These are phyloP conservation scores for Trypanosoma vivax DNA, from an alignment of 208 protist species.

Conservation along the genomic window DNA sequence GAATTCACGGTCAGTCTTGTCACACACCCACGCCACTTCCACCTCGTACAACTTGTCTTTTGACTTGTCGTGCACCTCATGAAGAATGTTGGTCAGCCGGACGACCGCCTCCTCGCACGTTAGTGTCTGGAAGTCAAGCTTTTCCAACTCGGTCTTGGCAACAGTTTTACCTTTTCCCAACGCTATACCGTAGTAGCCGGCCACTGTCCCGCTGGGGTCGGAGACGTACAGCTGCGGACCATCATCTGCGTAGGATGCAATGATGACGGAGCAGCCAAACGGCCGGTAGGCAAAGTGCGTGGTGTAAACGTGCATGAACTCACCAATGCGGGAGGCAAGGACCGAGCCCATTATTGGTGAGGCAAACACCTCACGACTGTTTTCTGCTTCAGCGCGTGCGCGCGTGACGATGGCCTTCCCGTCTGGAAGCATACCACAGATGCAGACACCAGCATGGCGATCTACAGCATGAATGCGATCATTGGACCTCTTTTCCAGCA, in stretches of 20 bases:
- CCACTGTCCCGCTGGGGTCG: slow-evolving; percentile 95
- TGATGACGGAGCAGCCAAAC: slow-evolving; percentile 94
- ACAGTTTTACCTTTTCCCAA: slow-evolving; percentile 97
- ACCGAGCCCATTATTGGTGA: slow-evolving; percentile 90
- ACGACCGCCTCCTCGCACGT: slow-evolving; percentile 93
- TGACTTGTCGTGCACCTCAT: slow-evolving; percentile 73
- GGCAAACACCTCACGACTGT: slow-evolving; percentile 91
- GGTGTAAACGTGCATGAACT: slow-evolving; percentile 94
- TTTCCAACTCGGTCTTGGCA: slow-evolving; percentile 98
- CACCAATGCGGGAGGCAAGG: slow-evolving; percentile 83
- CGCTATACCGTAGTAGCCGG: slow-evolving; percentile 93
- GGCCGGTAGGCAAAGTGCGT: slow-evolving; percentile 93
- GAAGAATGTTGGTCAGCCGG: slow-evolving; percentile 92
- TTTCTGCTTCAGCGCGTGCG: slow-evolving; percentile 89
- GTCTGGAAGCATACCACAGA: slow-evolving; percentile 95
- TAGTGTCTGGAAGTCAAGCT: slow-evolving; percentile 92
- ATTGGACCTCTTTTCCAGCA: slow-evolving; percentile 94
- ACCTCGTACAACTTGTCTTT: slow-evolving; percentile 97
- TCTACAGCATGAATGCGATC: slow-evolving; percentile 94
- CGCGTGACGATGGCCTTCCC: slow-evolving; percentile 92
- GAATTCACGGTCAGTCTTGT: slow-evolving; percentile 80
- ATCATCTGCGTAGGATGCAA: slow-evolving; percentile 91
- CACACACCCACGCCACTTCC: slow-evolving; percentile 96
- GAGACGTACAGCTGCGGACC: slow-evolving; percentile 95
- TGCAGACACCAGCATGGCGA: slow-evolving; percentile 87